Evolutionary conservation across 495 filamentous ascomycete species (phyloP), one percentile per base, ranked within the genome.

Genomic region (Penicillium herquei): DNA sequence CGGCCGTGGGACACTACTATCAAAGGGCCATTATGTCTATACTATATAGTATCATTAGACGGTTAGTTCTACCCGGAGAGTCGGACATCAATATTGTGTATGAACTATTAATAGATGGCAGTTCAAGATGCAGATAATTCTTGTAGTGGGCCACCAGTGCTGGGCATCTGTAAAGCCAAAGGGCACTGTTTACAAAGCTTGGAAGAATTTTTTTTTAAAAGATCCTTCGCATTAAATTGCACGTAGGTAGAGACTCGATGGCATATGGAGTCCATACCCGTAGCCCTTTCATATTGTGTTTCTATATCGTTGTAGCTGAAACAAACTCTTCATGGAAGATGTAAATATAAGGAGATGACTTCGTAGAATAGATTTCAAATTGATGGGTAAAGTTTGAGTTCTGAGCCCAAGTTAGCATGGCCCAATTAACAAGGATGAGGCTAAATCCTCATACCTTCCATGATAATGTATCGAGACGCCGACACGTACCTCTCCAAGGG

Each of bases 391-490:
- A 50, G 34, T 47, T 61, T 58, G 14, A 50, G 39, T 58, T 54
- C 62, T 65, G 39, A 39, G 32, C 30, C 7, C 21, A 53, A n/a
- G 56, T 67, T 49, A 67, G 64, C 49, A 46, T 35, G 9, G 13
- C 18, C 41, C 0, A 26, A 34, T 14, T 4, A 35, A 31, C 42
- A 35, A 44, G 37, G 6, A 17, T 18, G 6, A 10, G 14, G n/a
- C 12, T 6, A 40, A 40, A 31, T 40, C 4, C 26, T 18, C 39
- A 65, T 57, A 71, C 73, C 71, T 68, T 58, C 45, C 49, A 64
- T 60, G 58, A 52, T 51, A 56, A 63, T 66, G 54, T 54, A 63
- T 65, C 53, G 63, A 43, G 66, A 60, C 62, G 70, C 73, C 71
- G 70, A 55, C 71, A 57, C 52, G 58, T 54, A 43, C 52, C 56